phyloP scores from a whole-genome alignment of 805 yeast species.

The Metschnikowia lochheadii region DNA sequence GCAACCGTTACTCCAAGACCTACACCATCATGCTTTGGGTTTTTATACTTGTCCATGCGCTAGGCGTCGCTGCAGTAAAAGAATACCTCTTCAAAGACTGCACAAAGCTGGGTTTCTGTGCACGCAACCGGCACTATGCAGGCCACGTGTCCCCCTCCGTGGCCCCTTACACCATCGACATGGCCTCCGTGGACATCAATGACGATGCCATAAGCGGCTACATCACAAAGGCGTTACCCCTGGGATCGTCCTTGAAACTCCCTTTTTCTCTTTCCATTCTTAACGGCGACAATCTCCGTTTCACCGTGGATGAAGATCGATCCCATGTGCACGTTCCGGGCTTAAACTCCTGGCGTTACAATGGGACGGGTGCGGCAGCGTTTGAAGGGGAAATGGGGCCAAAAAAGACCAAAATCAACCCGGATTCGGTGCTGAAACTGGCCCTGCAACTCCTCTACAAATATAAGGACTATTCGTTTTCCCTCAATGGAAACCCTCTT shows the following conservation, averaged over 20 bases:
- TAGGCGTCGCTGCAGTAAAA: slow-evolving; percentile 40
- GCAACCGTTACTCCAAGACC: neutral
- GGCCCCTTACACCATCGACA: slow-evolving; percentile 25
- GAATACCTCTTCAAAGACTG: slow-evolving; percentile 73
- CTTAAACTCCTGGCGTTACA: slow-evolving; percentile 55
- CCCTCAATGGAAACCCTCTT: slow-evolving; percentile 46
- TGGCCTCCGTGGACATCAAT: slow-evolving; percentile 12
- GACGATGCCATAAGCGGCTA: slow-evolving; percentile 40
- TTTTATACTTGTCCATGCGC: neutral
- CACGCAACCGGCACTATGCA: slow-evolving; percentile 71
- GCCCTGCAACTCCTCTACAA: slow-evolving; percentile 13
- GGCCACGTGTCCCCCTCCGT: slow-evolving; percentile 4
- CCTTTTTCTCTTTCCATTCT: slow-evolving; percentile 59
- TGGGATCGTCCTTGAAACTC: slow-evolving; percentile 29
- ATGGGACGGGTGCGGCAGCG: slow-evolving; percentile 25
- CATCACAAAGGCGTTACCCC: slow-evolving; percentile 40
- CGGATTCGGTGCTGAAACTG: neutral
- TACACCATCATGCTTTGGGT: neutral
- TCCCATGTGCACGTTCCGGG: slow-evolving; percentile 17
- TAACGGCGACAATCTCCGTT: slow-evolving; percentile 54
- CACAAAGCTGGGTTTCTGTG: slow-evolving; percentile 77
- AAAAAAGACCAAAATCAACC: neutral
- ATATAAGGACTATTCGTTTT: slow-evolving; percentile 46
- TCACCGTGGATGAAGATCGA: slow-evolving; percentile 62
- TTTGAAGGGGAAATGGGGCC: slow-evolving; percentile 4